These are phyloP conservation scores for Populus hybrid DNA, from an alignment of 441 rosid species.

Conservation along the genomic window DNA sequence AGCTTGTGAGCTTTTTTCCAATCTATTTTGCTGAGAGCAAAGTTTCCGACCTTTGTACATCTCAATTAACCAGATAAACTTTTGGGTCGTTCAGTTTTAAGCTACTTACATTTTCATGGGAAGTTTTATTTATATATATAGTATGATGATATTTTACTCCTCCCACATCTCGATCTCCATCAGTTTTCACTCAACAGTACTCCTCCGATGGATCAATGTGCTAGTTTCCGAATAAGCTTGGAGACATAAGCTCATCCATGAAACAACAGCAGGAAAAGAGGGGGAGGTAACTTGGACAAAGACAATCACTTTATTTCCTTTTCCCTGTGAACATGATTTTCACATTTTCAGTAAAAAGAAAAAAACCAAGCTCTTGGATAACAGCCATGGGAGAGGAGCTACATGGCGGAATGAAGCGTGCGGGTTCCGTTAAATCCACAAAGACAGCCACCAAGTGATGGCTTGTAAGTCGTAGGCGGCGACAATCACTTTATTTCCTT, in stretches of 20 bases:
- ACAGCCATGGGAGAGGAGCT: conserved; percentile 10
- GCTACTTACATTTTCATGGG: too few relatives aligned
- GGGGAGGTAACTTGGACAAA: neutral
- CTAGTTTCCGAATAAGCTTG: neutral
- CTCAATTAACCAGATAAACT: too few relatives aligned
- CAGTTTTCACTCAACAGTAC: too few relatives aligned
- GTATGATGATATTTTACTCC: too few relatives aligned
- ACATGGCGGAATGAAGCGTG: conserved; percentile 61
- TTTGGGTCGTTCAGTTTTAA: too few relatives aligned
- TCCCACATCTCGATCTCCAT: too few relatives aligned
- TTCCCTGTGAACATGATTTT: neutral
- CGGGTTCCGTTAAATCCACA: conserved; percentile 64
- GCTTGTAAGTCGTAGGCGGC: neutral
- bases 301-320: neutral
- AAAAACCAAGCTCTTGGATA: neutral
- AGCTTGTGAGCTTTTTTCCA: too few relatives aligned
- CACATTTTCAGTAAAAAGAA: neutral
- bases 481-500: neutral
- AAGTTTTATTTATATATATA: too few relatives aligned
- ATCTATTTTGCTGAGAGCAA: too few relatives aligned
- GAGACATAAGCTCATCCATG: neutral
- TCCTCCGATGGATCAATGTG: too few relatives aligned
- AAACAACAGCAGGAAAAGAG: neutral
- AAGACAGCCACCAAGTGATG: conserved; percentile 27
- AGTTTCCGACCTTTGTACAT: too few relatives aligned